A percentile compares a stretch with the other conserved stretches of the same genome.
Evolutionary conservation across 1,139 yeast genomes (phyloP).

Genomic region (Nadsonia commutata): DNA sequence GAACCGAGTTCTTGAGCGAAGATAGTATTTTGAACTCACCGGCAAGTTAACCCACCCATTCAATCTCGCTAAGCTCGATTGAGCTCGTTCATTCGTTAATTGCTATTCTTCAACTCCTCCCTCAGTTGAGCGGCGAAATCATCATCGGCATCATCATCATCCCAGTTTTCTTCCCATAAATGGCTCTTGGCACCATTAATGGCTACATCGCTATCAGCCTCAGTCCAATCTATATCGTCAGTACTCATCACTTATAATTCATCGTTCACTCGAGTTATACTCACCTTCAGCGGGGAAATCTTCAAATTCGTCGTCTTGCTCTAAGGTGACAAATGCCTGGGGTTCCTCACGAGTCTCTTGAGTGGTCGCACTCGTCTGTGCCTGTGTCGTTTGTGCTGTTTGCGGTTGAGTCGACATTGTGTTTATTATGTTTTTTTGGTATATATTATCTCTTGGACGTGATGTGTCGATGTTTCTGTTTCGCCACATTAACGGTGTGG

Average conservation of each 20-base stretch:
- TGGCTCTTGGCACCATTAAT: conserved; percentile 29
- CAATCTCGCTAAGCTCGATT: too few relatives aligned
- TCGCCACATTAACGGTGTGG: too few relatives aligned
- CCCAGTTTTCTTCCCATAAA: conserved; percentile 96
- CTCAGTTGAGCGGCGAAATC: conserved; percentile 61
- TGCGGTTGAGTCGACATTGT: conserved; percentile 5
- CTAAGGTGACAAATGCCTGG: conserved; percentile 38
- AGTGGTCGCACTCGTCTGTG: neutral
- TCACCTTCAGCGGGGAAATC: conserved; percentile 79
- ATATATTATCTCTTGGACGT: too few relatives aligned
- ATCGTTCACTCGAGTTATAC: conserved; percentile 17
- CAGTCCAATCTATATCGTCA: conserved; percentile 33
- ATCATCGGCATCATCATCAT: conserved; percentile 77
- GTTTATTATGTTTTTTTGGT: neutral
- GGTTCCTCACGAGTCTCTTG: conserved; percentile 14
- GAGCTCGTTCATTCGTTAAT: too few relatives aligned
- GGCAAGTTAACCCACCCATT: too few relatives aligned
- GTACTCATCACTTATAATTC: neutral
- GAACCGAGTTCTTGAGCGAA: too few relatives aligned
- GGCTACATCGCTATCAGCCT: conserved; percentile 30
- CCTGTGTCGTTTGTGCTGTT: neutral
- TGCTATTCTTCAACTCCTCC: too few relatives aligned
- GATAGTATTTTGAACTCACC: too few relatives aligned
- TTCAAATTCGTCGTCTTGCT: conserved; percentile 90
- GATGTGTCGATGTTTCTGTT: too few relatives aligned